These are phyloP conservation scores for Lathyrus aphaca DNA, from an alignment of 306 rosid species.

Conservation along the genomic window DNA sequence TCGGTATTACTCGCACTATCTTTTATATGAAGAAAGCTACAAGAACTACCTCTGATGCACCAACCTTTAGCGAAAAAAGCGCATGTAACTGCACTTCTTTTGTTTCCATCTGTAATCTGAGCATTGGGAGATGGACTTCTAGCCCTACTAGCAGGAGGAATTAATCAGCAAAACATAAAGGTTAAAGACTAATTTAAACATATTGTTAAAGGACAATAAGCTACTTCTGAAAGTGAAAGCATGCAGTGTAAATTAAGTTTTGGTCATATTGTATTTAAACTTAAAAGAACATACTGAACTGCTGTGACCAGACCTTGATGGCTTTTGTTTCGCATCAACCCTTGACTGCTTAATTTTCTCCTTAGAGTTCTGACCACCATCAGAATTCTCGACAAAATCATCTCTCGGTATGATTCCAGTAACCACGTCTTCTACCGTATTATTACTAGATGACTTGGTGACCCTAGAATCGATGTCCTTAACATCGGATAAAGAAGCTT, in stretches of 20 bases:
- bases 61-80: slow-evolving; percentile 88
- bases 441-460: slow-evolving; percentile 39
- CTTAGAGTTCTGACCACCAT: slow-evolving; percentile 38
- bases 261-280: slow-evolving; percentile 36
- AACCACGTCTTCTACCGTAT: slow-evolving; percentile 47
- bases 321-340: slow-evolving; percentile 47
- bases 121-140: slow-evolving; percentile 56
- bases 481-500: slow-evolving; percentile 40
- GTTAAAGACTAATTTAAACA: slow-evolving; percentile 47
- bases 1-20: slow-evolving; percentile 42
- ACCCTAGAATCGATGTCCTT: slow-evolving; percentile 43
- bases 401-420: slow-evolving; percentile 30
- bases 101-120: slow-evolving; percentile 56
- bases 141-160: slow-evolving; percentile 50
- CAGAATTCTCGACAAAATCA: slow-evolving; percentile 36
- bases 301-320: slow-evolving; percentile 61
- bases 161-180: slow-evolving; percentile 54
- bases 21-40: slow-evolving; percentile 83
- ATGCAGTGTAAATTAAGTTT: slow-evolving; percentile 30
- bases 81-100: slow-evolving; percentile 60
- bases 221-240: slow-evolving; percentile 33
- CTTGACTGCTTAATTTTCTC: slow-evolving; percentile 45
- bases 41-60: slow-evolving; percentile 88
- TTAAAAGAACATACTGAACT: slow-evolving; percentile 30
- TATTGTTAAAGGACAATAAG: slow-evolving; percentile 40